Evolutionary conservation across 164 flowering plant genomes (phyloP), one percentile per base, ranked within the genome.

Genomic region (Magnolia officinalis): DNA sequence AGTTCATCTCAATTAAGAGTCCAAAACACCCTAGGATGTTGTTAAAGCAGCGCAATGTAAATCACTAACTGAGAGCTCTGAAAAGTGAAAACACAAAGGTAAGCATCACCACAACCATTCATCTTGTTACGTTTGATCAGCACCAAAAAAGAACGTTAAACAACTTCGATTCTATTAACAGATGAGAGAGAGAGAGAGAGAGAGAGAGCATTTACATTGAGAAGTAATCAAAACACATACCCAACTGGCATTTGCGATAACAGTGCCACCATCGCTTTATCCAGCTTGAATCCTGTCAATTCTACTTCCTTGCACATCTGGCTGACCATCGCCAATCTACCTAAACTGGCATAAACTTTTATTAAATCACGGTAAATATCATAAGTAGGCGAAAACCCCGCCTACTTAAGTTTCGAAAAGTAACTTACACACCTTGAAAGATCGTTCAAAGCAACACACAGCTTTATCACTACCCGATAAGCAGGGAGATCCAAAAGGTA

Each of bases 401-500:
- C 90, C 70, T 91, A 96, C 83, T 95, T 95, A 11, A 92, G 90
- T 74, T 85, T 91, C 0, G 92, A 83, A 73, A 90, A 92, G 65
- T 95, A 95, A 77, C 91, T 88, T 2, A 73, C 81, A 64, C 94
- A 85, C 78, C 95, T 90, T 1, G 93, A 77, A 23, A 92, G 84
- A 83, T 94, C 99, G 81, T 87, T 83, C 73, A 90, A 70, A 72
- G 90, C 90, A 76, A 87, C 94, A 78, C 86, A 89, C 49, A 95
- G 87, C 84, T 81, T 91, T 70, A 93, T 89, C 23, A 85, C 89
- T 58, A 93, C 98, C 50, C 93, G 88, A 80, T 87, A 92, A 71
- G 96, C 93, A n/a, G 98, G 93, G 75, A 93, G 92, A 89, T 93
- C 97, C 66, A 93, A 79, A 61, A 89, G 86, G 82, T 81, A 87